Evolutionary conservation across 2,329 filamentous ascomycete species (phyloP).

Genomic region (Chaetothyriales sp.): DNA sequence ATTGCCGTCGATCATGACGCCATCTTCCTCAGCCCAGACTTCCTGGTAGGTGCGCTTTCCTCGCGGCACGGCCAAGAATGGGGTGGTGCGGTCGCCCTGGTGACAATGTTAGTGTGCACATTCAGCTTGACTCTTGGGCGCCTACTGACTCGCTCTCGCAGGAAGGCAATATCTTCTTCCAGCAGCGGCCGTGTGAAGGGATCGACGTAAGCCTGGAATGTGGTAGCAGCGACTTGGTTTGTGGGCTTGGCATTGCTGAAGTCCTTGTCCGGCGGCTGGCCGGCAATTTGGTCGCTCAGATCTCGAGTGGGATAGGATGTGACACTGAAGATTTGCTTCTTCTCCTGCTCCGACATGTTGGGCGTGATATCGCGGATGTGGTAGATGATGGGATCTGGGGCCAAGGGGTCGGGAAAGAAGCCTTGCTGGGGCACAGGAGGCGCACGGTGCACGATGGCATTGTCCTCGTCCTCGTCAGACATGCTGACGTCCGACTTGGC

Average conservation of each 20-base stretch:
- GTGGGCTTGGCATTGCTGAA: slow-evolving; percentile 88
- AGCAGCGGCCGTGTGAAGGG: slow-evolving; percentile 79
- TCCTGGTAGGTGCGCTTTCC: slow-evolving; percentile 79
- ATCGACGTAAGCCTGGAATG: slow-evolving; percentile 85
- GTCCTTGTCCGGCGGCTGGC: slow-evolving; percentile 82
- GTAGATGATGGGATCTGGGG: slow-evolving; percentile 83
- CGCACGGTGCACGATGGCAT: slow-evolving; percentile 41
- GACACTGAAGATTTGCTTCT: slow-evolving; percentile 77
- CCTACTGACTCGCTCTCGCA: slow-evolving; percentile 57
- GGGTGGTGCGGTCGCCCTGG: slow-evolving; percentile 61
- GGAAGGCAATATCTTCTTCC: slow-evolving; percentile 86
- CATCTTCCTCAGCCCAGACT: slow-evolving; percentile 89
- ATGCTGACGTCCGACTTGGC: slow-evolving; percentile 51
- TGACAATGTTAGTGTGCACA: neutral
- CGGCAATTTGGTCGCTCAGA: slow-evolving; percentile 71
- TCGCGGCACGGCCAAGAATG: slow-evolving; percentile 74
- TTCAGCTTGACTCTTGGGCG: neutral
- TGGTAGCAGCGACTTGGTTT: slow-evolving; percentile 86
- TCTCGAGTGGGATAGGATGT: slow-evolving; percentile 68
- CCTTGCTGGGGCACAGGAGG: slow-evolving; percentile 62
- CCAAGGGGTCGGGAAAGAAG: slow-evolving; percentile 82
- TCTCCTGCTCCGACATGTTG: slow-evolving; percentile 72
- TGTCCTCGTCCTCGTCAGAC: slow-evolving; percentile 32
- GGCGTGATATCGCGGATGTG: slow-evolving; percentile 66
- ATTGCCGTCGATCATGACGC: slow-evolving; percentile 58